A percentile compares a stretch with the other conserved stretches of the same genome.
Evolutionary conservation across 768 basidiomycete genomes (phyloP).

Genomic region (Boletus reticuloceps): DNA sequence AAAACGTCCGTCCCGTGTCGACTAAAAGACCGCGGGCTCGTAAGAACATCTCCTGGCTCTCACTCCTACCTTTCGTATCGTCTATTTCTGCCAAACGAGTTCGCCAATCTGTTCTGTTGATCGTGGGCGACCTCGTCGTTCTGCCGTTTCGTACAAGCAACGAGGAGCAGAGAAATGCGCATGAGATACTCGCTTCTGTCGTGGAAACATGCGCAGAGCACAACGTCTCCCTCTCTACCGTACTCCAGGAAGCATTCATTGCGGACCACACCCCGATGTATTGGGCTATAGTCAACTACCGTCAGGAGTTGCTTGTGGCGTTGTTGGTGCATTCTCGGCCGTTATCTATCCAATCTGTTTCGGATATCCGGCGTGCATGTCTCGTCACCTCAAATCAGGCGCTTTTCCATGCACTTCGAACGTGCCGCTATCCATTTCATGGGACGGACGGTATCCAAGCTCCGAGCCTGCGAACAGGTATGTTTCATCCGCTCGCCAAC

Average conservation of each 20-base stretch:
- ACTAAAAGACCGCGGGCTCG: background rate
- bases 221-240: constrained; percentile 37
- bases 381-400: constrained; percentile 34
- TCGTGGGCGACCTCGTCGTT: constrained; percentile 51
- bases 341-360: constrained; percentile 40
- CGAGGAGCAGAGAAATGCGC: constrained; percentile 14
- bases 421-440: constrained; percentile 22
- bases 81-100: constrained; percentile 42
- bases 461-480: constrained; percentile 15
- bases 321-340: constrained; percentile 52
- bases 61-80: constrained; percentile 24
- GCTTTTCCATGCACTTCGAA: constrained; percentile 28
- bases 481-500: constrained; percentile 15
- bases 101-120: constrained; percentile 46
- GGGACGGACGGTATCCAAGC: constrained; percentile 18
- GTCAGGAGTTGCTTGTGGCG: constrained; percentile 41
- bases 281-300: constrained; percentile 36
- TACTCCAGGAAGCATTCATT: constrained; percentile 27
- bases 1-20: background rate
- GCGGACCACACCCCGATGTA: constrained; percentile 29
- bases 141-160: background rate
- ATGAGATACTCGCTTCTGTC: constrained; percentile 55
- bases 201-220: constrained; percentile 55
- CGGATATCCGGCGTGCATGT: constrained; percentile 68
- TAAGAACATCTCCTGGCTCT: constrained; percentile 29